Evolutionary conservation across 1,284 basidiomycete genomes (phyloP), one percentile per base, ranked within the genome.

Genomic region (Vanrija sp.): DNA sequence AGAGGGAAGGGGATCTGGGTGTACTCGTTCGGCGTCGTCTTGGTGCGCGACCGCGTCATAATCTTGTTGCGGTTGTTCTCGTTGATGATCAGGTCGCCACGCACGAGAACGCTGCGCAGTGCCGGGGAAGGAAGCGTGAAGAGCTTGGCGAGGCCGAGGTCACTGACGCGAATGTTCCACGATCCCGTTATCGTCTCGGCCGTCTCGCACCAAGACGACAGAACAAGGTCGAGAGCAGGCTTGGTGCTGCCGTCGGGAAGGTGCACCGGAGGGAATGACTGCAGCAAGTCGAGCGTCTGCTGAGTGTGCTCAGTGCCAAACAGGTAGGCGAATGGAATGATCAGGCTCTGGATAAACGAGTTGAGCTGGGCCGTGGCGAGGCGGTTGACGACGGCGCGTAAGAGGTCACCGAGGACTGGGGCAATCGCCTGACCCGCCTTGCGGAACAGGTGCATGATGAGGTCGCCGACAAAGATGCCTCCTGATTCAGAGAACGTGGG

Each of bases 131-230:
- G 81, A 5, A 85, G 83, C 0, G 80, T 77, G 65, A 92, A 88
- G 42, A 98, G 80, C 62, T 89, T 85, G 46, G 84, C 83, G 47
- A 98, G 78, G 0, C 87, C 94, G 48, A 97, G 79, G 21, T 85
- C 86, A 73, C 75, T 91, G 68, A 93, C 83, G 38, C 90, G 84
- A 15, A 86, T 85, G 19, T 90, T 86, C 92, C 93, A 97, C 75
- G 88, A 91, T 38, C 95, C 94, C 69, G 92, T 89, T 80, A 98
- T 89, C 7, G 89, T 91, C 73, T 91, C 89, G 25, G 88, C 87
- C 66, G 91, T 92, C 70, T 98, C 94, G 67, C 88, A 90, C 95
- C 95, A 98, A 1, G 87, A 86, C 54, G 86, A 83, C 40, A 95
- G 81, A 21, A 98, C 80, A 43, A 96, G 82, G 61, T 91, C 85